Conservation (phyloP, 2,329 filamentous ascomycete genomes). For the Microsporum audouinii region DNA sequence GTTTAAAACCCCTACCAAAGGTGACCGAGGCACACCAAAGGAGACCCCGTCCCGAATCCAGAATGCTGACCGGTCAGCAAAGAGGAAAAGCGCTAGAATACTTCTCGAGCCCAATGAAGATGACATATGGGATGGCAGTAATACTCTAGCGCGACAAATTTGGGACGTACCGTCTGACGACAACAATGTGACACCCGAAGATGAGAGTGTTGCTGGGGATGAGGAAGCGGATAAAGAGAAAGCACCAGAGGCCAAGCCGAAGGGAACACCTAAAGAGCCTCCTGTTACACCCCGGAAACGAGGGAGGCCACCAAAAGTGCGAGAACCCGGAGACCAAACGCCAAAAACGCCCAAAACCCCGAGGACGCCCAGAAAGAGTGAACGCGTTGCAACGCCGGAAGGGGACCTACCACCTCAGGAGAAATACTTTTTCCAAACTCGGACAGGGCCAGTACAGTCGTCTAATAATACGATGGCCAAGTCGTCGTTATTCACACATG, state of each 20-base stretch:
- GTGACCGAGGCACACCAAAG: constrained; percentile 3
- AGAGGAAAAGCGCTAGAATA: constrained; percentile 68
- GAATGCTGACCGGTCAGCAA: constrained; percentile 73
- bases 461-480: constrained; percentile 74
- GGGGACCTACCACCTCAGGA: constrained; percentile 76
- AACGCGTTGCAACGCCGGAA: constrained; percentile 68
- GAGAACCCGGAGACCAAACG: background rate
- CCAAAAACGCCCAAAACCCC: constrained; percentile 7
- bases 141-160: constrained; percentile 59
- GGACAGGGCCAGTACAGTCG: constrained; percentile 67
- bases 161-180: constrained; percentile 33
- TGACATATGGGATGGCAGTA: constrained; percentile 50
- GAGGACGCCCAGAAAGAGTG: constrained; percentile 29
- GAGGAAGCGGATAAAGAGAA: constrained; percentile 29
- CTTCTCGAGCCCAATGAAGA: constrained; percentile 67
- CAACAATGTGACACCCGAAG: constrained; percentile 19
- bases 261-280: constrained; percentile 15
- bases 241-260: constrained; percentile 10
- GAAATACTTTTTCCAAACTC: constrained; percentile 86
- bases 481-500: constrained; percentile 68
- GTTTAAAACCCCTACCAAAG: constrained; percentile 33
- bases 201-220: constrained; percentile 22
- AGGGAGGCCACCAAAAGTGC: constrained; percentile 20
- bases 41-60: constrained; percentile 53
- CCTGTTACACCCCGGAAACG: constrained; percentile 18